Percentiles rank a stretch among this genome's conserved stretches.
These are phyloP conservation scores for Cyberlindnera amylophila DNA, from an alignment of 805 yeast species.

Conservation along the genomic window DNA sequence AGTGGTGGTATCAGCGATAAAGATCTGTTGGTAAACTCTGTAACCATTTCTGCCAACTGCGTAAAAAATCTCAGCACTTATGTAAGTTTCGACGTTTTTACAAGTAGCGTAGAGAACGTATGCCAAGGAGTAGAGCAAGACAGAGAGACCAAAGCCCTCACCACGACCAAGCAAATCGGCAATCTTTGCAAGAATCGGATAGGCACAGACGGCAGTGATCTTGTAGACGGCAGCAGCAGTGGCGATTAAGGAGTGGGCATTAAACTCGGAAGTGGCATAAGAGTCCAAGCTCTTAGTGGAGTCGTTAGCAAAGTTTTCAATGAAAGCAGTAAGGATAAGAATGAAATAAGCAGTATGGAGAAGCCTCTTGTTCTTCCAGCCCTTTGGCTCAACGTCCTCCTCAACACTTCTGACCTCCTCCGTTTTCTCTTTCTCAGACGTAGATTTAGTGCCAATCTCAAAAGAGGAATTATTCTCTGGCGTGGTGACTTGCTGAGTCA, in stretches of 20 bases:
- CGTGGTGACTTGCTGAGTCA: no score
- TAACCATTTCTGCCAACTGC: constrained; percentile 37
- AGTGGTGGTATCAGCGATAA: constrained; percentile 38
- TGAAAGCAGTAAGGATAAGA: constrained; percentile 27
- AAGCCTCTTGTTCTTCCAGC: constrained; percentile 22
- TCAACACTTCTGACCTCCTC: background rate
- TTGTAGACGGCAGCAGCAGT: constrained; percentile 37
- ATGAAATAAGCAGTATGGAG: constrained; percentile 24
- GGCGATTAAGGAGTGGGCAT: constrained; percentile 35
- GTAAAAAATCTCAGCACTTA: constrained; percentile 33
- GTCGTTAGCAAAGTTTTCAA: constrained; percentile 27
- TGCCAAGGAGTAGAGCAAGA: constrained; percentile 30
- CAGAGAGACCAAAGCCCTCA: constrained; percentile 34
- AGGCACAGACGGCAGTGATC: constrained; percentile 34
- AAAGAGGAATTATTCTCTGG: background rate
- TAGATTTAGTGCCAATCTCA: background rate
- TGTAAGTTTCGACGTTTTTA: constrained; percentile 31
- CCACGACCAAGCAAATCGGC: constrained; percentile 37
- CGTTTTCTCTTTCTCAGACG: no score
- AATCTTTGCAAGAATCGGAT: constrained; percentile 36
- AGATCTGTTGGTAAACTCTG: constrained; percentile 33
- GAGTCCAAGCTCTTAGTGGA: constrained; percentile 26
- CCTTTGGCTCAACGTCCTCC: constrained; percentile 1
- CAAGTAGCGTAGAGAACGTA: constrained; percentile 34
- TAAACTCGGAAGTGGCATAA: constrained; percentile 35